Base-by-base conservation (phyloP, 176 grass and related monocot genomes). In the Phoenix roebelenii region DNA sequence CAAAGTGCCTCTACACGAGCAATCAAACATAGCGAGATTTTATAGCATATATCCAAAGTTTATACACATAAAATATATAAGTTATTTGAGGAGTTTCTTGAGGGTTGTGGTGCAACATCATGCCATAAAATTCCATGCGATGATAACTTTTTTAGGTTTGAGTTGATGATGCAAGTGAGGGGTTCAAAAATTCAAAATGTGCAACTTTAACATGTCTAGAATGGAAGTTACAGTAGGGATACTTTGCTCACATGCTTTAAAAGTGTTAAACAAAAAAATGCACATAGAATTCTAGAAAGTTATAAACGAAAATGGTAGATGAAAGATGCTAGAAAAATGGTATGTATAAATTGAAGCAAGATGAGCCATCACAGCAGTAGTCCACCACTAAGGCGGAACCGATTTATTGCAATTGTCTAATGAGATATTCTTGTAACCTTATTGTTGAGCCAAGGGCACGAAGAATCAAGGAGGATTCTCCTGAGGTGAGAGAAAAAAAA, bases 51-150 rank as follows among this genome's bases (percentile, higher is more conserved):
- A 59, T 75, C 88, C 55, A 87, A 77, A 51, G 79, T 83, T 19
- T 92, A 92, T 77, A 92, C 83, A 63, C 77, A 83, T 50, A 92
- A 81, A 76, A 86, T 92, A 59, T 92, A 87, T 70, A 87, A 81
- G 57, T 22, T 92, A 29, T 92, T 92, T n/a, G 75, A 74, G 4
- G 74, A 92, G 75, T 87, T 80, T 87, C 75, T 87, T 23, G 83
- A 91, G 1, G 83, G 83, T 29, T 91, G 87, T 71, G 87, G 87
- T 0, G 82, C 82, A 25, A 4, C 3, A 28, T 28, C 79, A 79
- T 80, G 86, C 76, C 58, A 80, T 85, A 69, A 76, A 72, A 66
- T 49, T 79, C 60, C 73, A 60, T 0, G 72, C 69, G 83, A 65
- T 7, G 70, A 51, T 69, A 79, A 78, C 25, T 75, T 53, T 30